Conservation (phyloP, 139 green algal genomes). For the Zygnema cylindricum region DNA sequence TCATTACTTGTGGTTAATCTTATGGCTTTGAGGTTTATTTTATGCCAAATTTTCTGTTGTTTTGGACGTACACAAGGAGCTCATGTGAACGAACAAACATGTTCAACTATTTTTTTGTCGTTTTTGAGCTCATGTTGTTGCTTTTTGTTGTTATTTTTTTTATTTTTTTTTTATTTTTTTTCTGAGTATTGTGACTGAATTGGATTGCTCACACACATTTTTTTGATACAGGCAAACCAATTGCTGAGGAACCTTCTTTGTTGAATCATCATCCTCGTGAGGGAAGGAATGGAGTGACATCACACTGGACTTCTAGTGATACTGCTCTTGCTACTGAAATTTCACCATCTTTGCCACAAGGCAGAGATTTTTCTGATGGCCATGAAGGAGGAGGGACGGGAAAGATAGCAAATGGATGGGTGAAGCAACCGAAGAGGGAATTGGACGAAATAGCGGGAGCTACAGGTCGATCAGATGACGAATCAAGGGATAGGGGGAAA, state of each 20-base stretch:
- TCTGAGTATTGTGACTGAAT: no score
- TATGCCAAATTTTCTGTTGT: no score
- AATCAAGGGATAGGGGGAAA: not conserved
- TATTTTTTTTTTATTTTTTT: no score
- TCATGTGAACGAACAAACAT: no score
- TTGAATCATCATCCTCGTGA: not conserved
- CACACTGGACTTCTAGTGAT: not conserved
- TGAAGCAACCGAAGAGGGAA: not conserved
- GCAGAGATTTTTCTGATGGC: not conserved
- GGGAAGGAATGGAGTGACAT: not conserved
- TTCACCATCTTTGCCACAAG: not conserved
- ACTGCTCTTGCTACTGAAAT: not conserved
- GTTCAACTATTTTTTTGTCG: no score
- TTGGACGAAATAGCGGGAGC: not conserved
- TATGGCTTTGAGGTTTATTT: no score
- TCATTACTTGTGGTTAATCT: no score
- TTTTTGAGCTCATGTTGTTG: no score
- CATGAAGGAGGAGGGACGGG: not conserved
- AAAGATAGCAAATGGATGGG: not conserved
- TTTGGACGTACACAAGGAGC: no score
- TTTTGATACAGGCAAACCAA: not conserved
- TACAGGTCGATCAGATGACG: not conserved
- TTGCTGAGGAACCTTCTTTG: not conserved
- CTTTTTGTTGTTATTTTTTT: no score
- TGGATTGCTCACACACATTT: no score